A percentile compares a stretch with the other conserved stretches of the same genome.
These are phyloP conservation scores for Nakataea oryzae DNA, from an alignment of 2,329 filamentous ascomycete genomes.

Conservation along the genomic window DNA sequence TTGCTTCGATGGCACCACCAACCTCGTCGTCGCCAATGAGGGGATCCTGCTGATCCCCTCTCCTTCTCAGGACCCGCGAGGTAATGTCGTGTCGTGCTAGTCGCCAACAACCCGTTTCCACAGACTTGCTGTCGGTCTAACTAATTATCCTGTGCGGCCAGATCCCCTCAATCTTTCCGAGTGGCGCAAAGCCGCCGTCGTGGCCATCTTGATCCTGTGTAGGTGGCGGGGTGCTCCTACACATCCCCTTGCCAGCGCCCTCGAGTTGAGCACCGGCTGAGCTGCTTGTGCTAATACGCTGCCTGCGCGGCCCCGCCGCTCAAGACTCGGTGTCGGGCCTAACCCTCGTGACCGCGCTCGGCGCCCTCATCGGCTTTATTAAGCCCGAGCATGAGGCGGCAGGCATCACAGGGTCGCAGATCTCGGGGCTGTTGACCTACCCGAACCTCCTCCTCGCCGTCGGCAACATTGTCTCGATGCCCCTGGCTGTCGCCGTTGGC, in stretches of 20 bases:
- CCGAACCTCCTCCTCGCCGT: slow-evolving; percentile 27
- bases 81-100: background rate
- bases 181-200: slow-evolving; percentile 20
- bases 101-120: too few species aligned
- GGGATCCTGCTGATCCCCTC: background rate
- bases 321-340: background rate
- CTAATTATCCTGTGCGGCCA: background rate
- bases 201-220: slow-evolving; percentile 18
- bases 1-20: background rate
- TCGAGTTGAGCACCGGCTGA: too few species aligned
- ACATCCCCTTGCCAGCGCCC: background rate
- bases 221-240: slow-evolving; percentile 3
- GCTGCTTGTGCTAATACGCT: slow-evolving; percentile 1
- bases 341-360: slow-evolving; percentile 6
- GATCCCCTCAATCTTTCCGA: slow-evolving; percentile 19
- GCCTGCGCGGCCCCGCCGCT: background rate
- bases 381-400: slow-evolving; percentile 16
- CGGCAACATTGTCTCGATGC: slow-evolving; percentile 25
- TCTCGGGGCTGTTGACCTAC: slow-evolving; percentile 18
- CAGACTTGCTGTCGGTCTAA: background rate
- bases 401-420: background rate
- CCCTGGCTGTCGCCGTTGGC: slow-evolving; percentile 24
- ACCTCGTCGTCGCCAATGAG: background rate
- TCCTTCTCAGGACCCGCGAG: background rate
- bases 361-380: slow-evolving; percentile 16